These are phyloP conservation scores for Gremmenia infestans DNA, from an alignment of 2,329 filamentous ascomycete genomes.

Conservation along the genomic window DNA sequence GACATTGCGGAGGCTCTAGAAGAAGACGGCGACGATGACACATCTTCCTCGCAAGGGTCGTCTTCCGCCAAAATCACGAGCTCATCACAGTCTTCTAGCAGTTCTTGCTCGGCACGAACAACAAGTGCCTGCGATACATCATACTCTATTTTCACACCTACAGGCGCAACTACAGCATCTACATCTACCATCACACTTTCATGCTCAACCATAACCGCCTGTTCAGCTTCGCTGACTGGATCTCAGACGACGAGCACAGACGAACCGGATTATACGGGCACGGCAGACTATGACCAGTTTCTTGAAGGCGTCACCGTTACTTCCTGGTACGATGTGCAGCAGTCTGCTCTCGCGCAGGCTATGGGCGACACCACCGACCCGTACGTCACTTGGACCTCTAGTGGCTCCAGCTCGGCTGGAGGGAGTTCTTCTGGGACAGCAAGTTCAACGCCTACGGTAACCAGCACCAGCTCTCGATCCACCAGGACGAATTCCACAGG, in stretches of 20 bases:
- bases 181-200: no score
- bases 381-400: not conserved
- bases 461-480: no score
- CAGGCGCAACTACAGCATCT: no score
- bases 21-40: not conserved
- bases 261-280: not conserved
- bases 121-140: no score
- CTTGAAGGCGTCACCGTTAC: not conserved
- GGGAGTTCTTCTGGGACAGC: no score
- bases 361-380: not conserved
- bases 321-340: not conserved
- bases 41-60: not conserved
- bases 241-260: not conserved
- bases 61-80: not conserved
- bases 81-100: not conserved
- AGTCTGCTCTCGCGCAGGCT: not conserved
- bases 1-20: constrained; percentile 5
- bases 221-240: not conserved
- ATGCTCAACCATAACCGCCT: not conserved
- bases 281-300: not conserved
- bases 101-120: not conserved
- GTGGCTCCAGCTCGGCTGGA: not conserved
- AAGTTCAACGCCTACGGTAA: no score
- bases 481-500: no score
- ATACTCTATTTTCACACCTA: no score